Evolutionary conservation across 2,329 filamentous ascomycete species (phyloP), one percentile per base, ranked within the genome.

Genomic region (Berkeleyomyces rouxiae): DNA sequence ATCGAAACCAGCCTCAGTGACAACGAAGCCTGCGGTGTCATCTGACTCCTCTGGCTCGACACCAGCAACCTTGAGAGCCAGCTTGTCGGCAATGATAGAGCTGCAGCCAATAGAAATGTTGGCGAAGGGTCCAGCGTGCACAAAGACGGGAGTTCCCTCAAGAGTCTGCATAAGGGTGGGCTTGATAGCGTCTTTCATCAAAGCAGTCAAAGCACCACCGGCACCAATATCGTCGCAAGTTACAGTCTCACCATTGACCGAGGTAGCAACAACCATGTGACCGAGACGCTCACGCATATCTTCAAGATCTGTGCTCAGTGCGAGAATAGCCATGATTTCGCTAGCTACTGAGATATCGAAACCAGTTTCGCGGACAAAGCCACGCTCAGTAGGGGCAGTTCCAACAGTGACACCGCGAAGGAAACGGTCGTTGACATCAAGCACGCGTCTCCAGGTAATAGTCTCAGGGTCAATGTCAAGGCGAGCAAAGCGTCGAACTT

Each of bases 151-250:
- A 6, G 93, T 99, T 37, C 93, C 93, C 73, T 99, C 93, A 61
- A 99, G 79, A 39, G 90, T 96, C 75, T 99, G 93, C 93, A 99
- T 97, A 67, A 99, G 78, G 76, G 96, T 99, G 65, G 93, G 93
- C 80, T 99, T 99, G 77, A 97, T 95, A 63, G 93, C 91, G 74
- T 99, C 93, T 76, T 87, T 93, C 88, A 99, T 96, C 69, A 99
- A 79, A 39, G 91, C 92, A 51, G 93, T 90, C 67, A 99, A 78
- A 59, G 93, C 93, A 69, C 93, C 93, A 62, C 91, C 91, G 23
- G 86, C 89, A 68, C 93, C 93, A 69, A 99, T 84, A 71, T 99
- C 93, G 71, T 99, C 93, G 70, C 90, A 96, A 64, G 93, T 97
- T 58, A 99, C 87, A 1, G 93, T 89, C 65, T 97, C 91, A 59